phyloP scores from a whole-genome alignment of 345 rosid species.

The Carallia brachiata region DNA sequence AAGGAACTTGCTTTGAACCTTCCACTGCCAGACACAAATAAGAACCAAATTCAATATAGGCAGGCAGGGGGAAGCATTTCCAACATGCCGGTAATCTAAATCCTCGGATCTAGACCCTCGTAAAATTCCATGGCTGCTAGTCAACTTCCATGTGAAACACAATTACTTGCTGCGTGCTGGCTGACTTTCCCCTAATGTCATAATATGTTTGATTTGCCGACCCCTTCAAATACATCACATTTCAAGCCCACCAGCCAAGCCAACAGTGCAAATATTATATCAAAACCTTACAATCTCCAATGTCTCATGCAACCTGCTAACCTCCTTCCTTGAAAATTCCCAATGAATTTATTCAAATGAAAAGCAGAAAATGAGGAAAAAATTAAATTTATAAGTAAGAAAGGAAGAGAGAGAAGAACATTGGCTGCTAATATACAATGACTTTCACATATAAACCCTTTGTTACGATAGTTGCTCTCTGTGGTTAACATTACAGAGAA shows the following conservation, averaged over 20 bases:
- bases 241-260: neutral
- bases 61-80: neutral
- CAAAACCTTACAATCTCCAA: neutral
- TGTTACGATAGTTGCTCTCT: slow-evolving; percentile 25
- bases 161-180: neutral
- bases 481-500: slow-evolving; percentile 20
- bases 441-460: slow-evolving; percentile 31
- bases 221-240: neutral
- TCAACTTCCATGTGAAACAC: neutral
- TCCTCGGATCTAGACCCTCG: neutral
- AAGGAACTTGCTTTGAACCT: neutral
- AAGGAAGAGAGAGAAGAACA: too few relatives aligned
- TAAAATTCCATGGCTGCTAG: neutral
- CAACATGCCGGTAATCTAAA: neutral
- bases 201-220: neutral
- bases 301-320: too few relatives aligned
- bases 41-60: neutral
- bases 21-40: neutral
- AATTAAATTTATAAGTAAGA: neutral
- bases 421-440: slow-evolving; percentile 22
- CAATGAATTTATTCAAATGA: too few relatives aligned
- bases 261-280: neutral
- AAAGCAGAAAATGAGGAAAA: neutral
- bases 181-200: neutral
- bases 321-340: too few relatives aligned